These are phyloP conservation scores for Epichloe sibirici DNA, from an alignment of 2,329 filamentous ascomycete genomes.

Conservation along the genomic window DNA sequence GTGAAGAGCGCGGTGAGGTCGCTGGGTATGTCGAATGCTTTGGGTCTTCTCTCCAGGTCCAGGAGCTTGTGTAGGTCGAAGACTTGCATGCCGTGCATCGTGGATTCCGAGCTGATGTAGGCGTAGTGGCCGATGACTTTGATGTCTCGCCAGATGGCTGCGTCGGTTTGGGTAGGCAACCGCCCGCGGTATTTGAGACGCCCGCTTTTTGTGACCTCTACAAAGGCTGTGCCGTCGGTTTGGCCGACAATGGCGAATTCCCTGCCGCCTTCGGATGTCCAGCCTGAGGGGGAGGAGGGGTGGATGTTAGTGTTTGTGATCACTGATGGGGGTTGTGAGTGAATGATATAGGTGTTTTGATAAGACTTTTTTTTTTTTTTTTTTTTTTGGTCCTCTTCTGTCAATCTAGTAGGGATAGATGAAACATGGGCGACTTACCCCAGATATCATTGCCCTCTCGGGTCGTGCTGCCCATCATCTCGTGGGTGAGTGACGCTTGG, in stretches of 20 bases:
- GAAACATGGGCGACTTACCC: slow-evolving; percentile 9
- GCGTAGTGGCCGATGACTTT: slow-evolving; percentile 23
- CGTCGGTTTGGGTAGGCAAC: slow-evolving; percentile 27
- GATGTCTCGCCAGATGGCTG: slow-evolving; percentile 28
- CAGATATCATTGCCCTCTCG: slow-evolving; percentile 24
- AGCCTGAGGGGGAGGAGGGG: background rate
- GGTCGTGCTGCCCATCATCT: slow-evolving; percentile 21
- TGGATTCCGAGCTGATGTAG: slow-evolving; percentile 30
- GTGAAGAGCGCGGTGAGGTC: slow-evolving; percentile 23
- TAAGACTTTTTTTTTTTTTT: too few relatives aligned
- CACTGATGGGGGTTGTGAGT: too few relatives aligned
- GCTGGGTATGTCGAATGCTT: slow-evolving; percentile 16
- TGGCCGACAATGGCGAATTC: slow-evolving; percentile 34
- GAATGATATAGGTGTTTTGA: background rate
- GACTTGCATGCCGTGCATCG: slow-evolving; percentile 45
- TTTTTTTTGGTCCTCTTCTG: background rate
- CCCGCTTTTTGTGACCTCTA: slow-evolving; percentile 29
- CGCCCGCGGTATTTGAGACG: slow-evolving; percentile 32
- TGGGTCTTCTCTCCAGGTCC: slow-evolving; percentile 24
- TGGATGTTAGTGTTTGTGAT: background rate
- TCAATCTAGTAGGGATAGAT: too few relatives aligned
- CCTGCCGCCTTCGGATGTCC: slow-evolving; percentile 19
- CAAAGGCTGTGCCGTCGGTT: slow-evolving; percentile 34
- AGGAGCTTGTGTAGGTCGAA: slow-evolving; percentile 48
- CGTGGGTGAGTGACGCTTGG: slow-evolving; percentile 24